phyloP scores from a whole-genome alignment of 805 yeast genomes.

The Candida andamanensis region DNA sequence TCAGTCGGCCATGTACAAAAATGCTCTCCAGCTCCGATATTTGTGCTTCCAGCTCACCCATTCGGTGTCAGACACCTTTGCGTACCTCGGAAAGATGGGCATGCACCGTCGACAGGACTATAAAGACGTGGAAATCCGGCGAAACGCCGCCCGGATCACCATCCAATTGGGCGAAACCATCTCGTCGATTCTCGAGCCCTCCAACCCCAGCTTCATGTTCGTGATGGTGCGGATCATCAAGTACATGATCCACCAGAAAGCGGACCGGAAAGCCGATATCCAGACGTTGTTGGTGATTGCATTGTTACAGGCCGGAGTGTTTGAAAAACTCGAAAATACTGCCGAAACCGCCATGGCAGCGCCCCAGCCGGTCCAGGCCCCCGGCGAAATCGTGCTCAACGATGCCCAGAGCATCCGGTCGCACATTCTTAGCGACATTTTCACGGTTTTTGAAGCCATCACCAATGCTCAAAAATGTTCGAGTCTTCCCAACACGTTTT shows the following conservation, averaged over 20 bases:
- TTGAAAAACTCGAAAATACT: conserved; percentile 11
- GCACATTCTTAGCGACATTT: conserved; percentile 17
- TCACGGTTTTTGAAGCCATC: conserved; percentile 40
- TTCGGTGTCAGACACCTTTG: conserved; percentile 36
- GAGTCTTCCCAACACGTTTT: conserved; percentile 32
- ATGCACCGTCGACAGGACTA: conserved; percentile 47
- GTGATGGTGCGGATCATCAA: conserved; percentile 32
- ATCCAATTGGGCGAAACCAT: conserved; percentile 25
- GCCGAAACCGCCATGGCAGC: too few relatives aligned
- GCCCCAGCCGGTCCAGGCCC: too few relatives aligned
- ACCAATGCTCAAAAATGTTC: conserved; percentile 34
- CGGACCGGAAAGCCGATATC: conserved; percentile 19
- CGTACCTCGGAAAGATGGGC: conserved; percentile 41
- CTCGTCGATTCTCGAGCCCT: conserved; percentile 13
- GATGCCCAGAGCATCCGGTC: too few relatives aligned
- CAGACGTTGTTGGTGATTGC: conserved; percentile 41
- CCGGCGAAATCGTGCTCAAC: too few relatives aligned
- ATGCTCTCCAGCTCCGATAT: conserved; percentile 51
- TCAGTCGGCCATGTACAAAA: conserved; percentile 38
- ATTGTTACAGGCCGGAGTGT: conserved; percentile 51
- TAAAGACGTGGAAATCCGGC: conserved; percentile 25
- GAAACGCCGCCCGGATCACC: conserved; percentile 39
- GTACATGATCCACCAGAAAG: conserved; percentile 29
- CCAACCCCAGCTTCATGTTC: conserved; percentile 24
- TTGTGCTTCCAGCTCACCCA: conserved; percentile 47